Evolutionary conservation across 306 rosid species (phyloP).

Genomic region (Cucumis melo): DNA sequence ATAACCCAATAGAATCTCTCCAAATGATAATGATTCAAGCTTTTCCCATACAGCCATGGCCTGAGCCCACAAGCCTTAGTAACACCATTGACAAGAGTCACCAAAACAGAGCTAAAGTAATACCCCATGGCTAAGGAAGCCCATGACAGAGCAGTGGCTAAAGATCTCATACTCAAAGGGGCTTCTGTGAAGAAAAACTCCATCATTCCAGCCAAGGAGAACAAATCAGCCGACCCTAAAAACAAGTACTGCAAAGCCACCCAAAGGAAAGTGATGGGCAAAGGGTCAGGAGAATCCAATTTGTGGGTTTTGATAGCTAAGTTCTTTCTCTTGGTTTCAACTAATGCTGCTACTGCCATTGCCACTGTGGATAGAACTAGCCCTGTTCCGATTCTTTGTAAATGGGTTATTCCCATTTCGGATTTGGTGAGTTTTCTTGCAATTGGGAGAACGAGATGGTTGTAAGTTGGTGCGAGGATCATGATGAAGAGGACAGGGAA

Average conservation of each 20-base stretch:
- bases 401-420: constrained; percentile 59
- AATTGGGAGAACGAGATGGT: constrained; percentile 40
- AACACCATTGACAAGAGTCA: constrained; percentile 42
- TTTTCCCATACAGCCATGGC: constrained; percentile 61
- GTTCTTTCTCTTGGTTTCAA: constrained; percentile 53
- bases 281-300: constrained; percentile 30
- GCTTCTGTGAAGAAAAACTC: constrained; percentile 87
- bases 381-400: constrained; percentile 65
- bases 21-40: constrained; percentile 47
- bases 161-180: constrained; percentile 57
- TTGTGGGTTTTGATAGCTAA: constrained; percentile 24
- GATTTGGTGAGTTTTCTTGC: constrained; percentile 43
- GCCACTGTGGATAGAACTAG: constrained; percentile 48
- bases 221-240: constrained; percentile 71
- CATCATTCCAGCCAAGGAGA: constrained; percentile 74
- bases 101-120: constrained; percentile 58
- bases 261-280: constrained; percentile 67
- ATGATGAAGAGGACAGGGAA: constrained; percentile 71
- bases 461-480: constrained; percentile 58
- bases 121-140: constrained; percentile 72
- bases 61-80: constrained; percentile 24
- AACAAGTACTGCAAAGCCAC: constrained; percentile 59
- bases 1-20: constrained; percentile 82
- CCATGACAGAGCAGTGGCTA: constrained; percentile 77
- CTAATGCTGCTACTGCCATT: constrained; percentile 75